Base-by-base conservation (phyloP, 2,329 filamentous ascomycete genomes). In the Fusarium decemcellulare region DNA sequence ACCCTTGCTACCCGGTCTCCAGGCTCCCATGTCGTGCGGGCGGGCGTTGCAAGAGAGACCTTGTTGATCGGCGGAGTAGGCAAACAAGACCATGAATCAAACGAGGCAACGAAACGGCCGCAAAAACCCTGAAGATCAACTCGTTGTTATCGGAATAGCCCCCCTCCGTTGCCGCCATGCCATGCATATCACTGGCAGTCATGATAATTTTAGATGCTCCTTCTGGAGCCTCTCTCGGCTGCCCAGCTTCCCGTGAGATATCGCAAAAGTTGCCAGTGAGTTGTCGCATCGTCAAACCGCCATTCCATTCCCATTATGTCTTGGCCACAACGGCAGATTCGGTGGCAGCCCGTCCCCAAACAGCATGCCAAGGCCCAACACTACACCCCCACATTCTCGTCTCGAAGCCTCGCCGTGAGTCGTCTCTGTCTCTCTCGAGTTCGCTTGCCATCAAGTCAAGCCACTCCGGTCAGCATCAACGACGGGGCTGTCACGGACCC, bases 51-150 rank as follows among this genome's bases (percentile, higher is more conserved):
- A 18, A 50, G 27, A 39, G 36, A 39, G 27, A 42, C 48, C 48
- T 64, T 68, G 67, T 65, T 42, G 67, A 70, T 70, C 67, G 18
- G 48, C 67, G 27, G 30, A 50, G 56, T 32, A 42, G 18, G 46
- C 15, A 50, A 32, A 52, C 16, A 50, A 61, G 46, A 65, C 18
- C 53, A 54, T 36, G 42, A 60, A 47, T 47, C 23, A 53, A 44
- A 46, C 53, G 50, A 67, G 55, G 58, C 53, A 42, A 67, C 53
- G 37, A 59, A 68, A 65, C 55, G 52, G 47, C 61, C 61, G 29
- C 61, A 55, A 16, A 37, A 62, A 29, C 54, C 59, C 50, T 47
- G 42, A 64, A 61, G 67, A 70, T 70, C 67, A 43, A 47, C 42
- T 34, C 23, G 59, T 51, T 54, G 55, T 55, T 68, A 44, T 65